These are phyloP conservation scores for Talaromyces sp. DNA, from an alignment of 2,329 filamentous ascomycete genomes.

Conservation along the genomic window DNA sequence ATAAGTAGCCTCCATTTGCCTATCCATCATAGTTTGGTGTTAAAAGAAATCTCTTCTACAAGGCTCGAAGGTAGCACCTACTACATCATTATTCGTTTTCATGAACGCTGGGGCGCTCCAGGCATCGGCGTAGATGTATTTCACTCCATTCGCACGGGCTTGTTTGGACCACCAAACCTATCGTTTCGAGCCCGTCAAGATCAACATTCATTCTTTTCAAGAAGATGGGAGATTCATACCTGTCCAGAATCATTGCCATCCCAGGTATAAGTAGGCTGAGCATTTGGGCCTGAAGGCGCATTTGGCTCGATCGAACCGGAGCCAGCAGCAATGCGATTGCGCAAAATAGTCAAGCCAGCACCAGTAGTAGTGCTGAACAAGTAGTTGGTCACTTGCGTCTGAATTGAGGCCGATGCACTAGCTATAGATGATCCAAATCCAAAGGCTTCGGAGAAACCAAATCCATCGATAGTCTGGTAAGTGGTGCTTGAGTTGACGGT, in stretches of 20 bases:
- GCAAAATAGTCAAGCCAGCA: constrained; percentile 17
- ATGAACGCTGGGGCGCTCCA: constrained; percentile 50
- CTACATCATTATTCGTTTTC: constrained; percentile 42
- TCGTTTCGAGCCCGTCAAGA: not conserved
- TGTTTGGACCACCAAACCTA: constrained; percentile 15
- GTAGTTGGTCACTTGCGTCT: constrained; percentile 5
- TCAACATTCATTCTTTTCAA: not conserved
- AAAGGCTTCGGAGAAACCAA: constrained; percentile 13
- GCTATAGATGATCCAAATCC: not conserved
- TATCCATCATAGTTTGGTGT: not conserved
- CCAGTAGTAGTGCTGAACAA: constrained; percentile 14
- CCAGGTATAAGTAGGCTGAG: constrained; percentile 15
- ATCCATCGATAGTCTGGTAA: constrained; percentile 13
- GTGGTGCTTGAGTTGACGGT: not conserved
- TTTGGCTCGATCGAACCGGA: constrained; percentile 14
- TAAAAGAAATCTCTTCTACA: not conserved
- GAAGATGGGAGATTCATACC: not conserved
- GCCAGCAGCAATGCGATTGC: constrained; percentile 15
- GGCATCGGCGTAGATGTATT: constrained; percentile 35
- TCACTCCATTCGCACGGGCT: constrained; percentile 12
- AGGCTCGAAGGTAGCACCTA: constrained; percentile 17
- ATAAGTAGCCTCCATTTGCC: constrained; percentile 25
- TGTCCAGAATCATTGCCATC: constrained; percentile 17
- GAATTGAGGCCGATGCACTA: not conserved
- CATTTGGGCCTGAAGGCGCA: constrained; percentile 5